These are phyloP conservation scores for Penicillium waksmanii DNA, from an alignment of 495 filamentous ascomycete species.

Conservation along the genomic window DNA sequence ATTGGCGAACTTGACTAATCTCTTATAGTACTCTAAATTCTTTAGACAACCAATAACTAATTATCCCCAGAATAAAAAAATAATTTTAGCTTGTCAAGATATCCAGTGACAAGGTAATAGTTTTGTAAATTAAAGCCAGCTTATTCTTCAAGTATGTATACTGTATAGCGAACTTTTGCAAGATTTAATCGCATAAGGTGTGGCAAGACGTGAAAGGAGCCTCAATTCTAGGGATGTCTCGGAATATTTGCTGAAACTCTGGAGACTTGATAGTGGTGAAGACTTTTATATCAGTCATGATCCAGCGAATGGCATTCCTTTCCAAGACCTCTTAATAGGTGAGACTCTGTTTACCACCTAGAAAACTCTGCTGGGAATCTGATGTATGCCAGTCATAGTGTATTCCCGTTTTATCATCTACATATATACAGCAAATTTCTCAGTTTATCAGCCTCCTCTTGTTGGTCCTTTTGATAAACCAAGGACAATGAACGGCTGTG, in stretches of 20 bases:
- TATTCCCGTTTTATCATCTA: no score
- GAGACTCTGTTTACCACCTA: not conserved
- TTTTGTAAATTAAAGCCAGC: conserved; percentile 14
- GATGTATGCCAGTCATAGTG: no score
- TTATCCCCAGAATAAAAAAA: conserved; percentile 14
- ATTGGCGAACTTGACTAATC: conserved; percentile 15
- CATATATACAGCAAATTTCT: no score
- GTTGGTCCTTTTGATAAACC: no score
- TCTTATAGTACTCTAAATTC: conserved; percentile 17
- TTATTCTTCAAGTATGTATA: conserved; percentile 8
- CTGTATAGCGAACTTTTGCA: conserved; percentile 9
- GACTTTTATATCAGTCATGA: not conserved
- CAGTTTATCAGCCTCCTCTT: no score
- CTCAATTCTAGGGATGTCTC: conserved; percentile 13
- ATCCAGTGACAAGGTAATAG: not conserved
- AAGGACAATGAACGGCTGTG: no score
- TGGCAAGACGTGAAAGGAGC: conserved; percentile 13
- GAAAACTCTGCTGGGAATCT: no score
- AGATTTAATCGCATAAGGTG: conserved; percentile 8
- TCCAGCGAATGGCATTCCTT: not conserved
- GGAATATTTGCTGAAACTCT: conserved; percentile 15
- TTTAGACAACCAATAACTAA: conserved; percentile 19
- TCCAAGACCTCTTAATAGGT: not conserved
- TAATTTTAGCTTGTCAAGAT: conserved; percentile 18
- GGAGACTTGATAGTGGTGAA: conserved; percentile 10